These are phyloP conservation scores for Phytophthora colocasiae DNA, from an alignment of 352 stramenopile species.

Conservation along the genomic window DNA sequence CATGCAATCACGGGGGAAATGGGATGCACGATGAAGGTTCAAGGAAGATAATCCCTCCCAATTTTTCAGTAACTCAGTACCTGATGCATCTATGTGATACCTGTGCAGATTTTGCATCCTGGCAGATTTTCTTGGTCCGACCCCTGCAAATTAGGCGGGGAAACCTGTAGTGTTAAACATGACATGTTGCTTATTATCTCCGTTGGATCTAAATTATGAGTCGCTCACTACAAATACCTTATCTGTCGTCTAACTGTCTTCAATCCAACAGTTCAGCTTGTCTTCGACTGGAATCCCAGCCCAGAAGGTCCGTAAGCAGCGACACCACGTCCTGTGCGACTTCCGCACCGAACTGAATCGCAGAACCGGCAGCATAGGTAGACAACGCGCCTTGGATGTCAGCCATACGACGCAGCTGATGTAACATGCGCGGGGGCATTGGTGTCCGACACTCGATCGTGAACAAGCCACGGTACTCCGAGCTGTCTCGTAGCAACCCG, in stretches of 20 bases:
- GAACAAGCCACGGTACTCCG: conserved; percentile 69
- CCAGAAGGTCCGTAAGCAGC: conserved; percentile 70
- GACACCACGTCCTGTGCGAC: conserved; percentile 83
- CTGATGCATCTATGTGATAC: too few relatives aligned
- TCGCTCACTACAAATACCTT: conserved; percentile 12
- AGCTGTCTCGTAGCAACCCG: conserved; percentile 71
- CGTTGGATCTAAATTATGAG: conserved; percentile 33
- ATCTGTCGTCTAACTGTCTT: conserved; percentile 20
- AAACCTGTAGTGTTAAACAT: conserved; percentile 4
- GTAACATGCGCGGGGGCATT: conserved; percentile 63
- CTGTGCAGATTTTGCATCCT: too few relatives aligned
- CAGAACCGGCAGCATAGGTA: conserved; percentile 61
- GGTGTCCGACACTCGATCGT: conserved; percentile 53
- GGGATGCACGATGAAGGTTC: too few relatives aligned
- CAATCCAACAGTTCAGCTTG: conserved; percentile 54
- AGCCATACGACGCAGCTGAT: conserved; percentile 72
- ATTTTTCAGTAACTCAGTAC: too few relatives aligned
- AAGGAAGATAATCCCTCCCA: too few relatives aligned
- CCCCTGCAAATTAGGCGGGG: too few relatives aligned
- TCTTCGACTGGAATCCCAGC: conserved; percentile 71
- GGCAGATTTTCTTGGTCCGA: too few relatives aligned
- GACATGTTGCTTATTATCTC: conserved; percentile 17
- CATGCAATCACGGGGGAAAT: too few relatives aligned
- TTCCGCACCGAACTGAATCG: conserved; percentile 82
- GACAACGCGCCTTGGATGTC: conserved; percentile 82